Evolutionary conservation across 495 filamentous ascomycete genomes (phyloP), one percentile per base, ranked within the genome.

Genomic region (Podospora comata): DNA sequence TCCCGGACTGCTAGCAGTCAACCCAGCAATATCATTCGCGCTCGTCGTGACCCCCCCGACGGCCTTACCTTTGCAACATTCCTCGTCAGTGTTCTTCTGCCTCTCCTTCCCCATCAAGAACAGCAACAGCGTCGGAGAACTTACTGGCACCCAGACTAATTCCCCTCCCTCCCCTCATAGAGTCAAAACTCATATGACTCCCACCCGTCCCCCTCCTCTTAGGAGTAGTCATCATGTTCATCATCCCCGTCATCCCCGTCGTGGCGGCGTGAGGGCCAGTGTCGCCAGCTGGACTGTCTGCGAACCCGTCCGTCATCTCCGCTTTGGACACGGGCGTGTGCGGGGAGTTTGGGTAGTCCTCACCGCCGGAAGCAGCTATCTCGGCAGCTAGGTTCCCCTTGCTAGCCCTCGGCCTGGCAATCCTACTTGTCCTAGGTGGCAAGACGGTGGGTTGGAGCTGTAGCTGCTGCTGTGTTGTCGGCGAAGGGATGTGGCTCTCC

Each of bases 121-220:
- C 54, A 26, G 19, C 63, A 32, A 28, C 30, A 67, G 54, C 5
- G 53, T 9, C 62, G 34, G 55, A 62, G 57, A 39, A 71, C 69
- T 57, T 68, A 74, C 70, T 69, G 16, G 74, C 68, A 34, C 79
- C 79, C 64, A 81, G 70, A 61, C 69, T 76, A 60, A 81, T 81
- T n/a, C 74, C 73, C 13, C 71, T 71, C 5, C 75, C 73, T 15
- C 66, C 64, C 54, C 70, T 77, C 70, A 73, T 73, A 60, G 71
- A 75, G 20, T 74, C 68, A 15, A 71, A 39, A 44, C 65, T 75
- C 66, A 75, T 60, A 19, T 72, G 71, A 61, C 75, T 71, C 0
- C 67, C 65, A 1, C 71, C 73, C 2, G 65, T 72, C 3, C 66
- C 65, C 48, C 70, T 70, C 9, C 71, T 66, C 60, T 60, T 70